phyloP scores from a whole-genome alignment of 2,329 filamentous ascomycete species.

The Neonectria punicea region DNA sequence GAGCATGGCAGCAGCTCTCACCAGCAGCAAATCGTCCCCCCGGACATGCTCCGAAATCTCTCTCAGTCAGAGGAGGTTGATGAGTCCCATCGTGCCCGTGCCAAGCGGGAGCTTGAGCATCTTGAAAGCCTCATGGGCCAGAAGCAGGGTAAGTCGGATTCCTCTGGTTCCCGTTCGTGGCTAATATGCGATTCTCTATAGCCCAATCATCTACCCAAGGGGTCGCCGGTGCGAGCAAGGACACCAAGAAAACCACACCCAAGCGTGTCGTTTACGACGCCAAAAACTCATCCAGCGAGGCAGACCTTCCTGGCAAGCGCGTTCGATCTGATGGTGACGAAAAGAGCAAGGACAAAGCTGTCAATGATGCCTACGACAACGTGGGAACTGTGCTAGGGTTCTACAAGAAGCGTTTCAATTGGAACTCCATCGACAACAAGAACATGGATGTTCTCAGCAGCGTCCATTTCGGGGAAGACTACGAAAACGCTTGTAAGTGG shows the following conservation, averaged over 20 bases:
- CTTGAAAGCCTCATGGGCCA: constrained; percentile 41
- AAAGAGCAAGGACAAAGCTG: constrained; percentile 52
- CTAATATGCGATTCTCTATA: background rate
- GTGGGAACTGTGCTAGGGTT: constrained; percentile 61
- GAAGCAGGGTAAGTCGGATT: constrained; percentile 40
- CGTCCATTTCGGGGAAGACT: constrained; percentile 62
- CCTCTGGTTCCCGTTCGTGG: background rate
- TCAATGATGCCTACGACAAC: constrained; percentile 62
- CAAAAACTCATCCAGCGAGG: constrained; percentile 50
- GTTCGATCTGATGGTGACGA: constrained; percentile 56
- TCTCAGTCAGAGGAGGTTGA: constrained; percentile 52
- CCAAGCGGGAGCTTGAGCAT: constrained; percentile 53
- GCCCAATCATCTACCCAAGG: constrained; percentile 33
- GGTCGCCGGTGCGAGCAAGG: constrained; percentile 27
- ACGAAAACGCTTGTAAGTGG: constrained; percentile 63
- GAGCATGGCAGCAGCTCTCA: constrained; percentile 10
- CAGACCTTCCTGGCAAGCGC: constrained; percentile 54
- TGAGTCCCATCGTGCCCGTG: constrained; percentile 50
- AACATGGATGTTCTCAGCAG: constrained; percentile 61
- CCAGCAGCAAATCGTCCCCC: constrained; percentile 51
- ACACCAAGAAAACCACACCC: constrained; percentile 40
- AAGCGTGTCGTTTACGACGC: constrained; percentile 59
- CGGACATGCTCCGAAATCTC: constrained; percentile 52
- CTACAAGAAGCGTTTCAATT: constrained; percentile 60
- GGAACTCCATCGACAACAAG: constrained; percentile 63